Evolutionary conservation across 306 rosid species (phyloP).

Genomic region (Hippophae rhamnoides): DNA sequence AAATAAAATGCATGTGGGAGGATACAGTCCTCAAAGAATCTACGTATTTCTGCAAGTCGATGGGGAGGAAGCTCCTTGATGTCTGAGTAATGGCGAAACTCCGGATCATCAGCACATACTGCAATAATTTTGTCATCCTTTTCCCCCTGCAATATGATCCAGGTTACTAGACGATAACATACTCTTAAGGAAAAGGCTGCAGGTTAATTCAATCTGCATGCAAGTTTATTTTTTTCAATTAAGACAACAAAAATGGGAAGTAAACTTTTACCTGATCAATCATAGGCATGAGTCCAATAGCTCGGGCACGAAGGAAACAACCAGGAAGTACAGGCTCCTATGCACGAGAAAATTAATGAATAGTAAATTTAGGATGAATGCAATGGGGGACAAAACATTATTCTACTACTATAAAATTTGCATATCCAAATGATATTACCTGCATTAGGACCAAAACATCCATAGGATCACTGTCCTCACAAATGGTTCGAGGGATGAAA

Average conservation of each 20-base stretch:
- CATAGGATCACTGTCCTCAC: slow-evolving; percentile 98
- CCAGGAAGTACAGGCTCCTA: slow-evolving; percentile 92
- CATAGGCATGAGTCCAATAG: slow-evolving; percentile 98
- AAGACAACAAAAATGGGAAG: not conserved
- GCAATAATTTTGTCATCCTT: slow-evolving; percentile 98
- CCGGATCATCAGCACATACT: slow-evolving; percentile 96
- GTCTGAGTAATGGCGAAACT: slow-evolving; percentile 72
- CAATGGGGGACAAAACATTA: slow-evolving; percentile 2
- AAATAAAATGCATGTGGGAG: slow-evolving; percentile 9
- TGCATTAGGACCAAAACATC: slow-evolving; percentile 93
- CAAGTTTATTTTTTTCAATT: not conserved
- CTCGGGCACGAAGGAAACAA: slow-evolving; percentile 96
- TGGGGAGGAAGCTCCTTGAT: slow-evolving; percentile 92
- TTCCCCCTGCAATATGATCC: slow-evolving; percentile 61
- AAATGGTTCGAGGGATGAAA: slow-evolving; percentile 85
- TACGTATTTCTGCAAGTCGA: slow-evolving; percentile 88
- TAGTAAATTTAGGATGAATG: slow-evolving; percentile 2
- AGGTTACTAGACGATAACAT: not conserved
- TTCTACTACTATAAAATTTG: slow-evolving; percentile 7
- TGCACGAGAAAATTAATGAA: slow-evolving; percentile 5
- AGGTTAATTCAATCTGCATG: not conserved
- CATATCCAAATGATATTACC: slow-evolving; percentile 37
- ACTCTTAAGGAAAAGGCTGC: too few relatives aligned
- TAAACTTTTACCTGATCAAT: slow-evolving; percentile 67
- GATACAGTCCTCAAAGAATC: slow-evolving; percentile 98